Evolutionary conservation across 257 asterid species (phyloP).

Genomic region (Primulina eburnea): DNA sequence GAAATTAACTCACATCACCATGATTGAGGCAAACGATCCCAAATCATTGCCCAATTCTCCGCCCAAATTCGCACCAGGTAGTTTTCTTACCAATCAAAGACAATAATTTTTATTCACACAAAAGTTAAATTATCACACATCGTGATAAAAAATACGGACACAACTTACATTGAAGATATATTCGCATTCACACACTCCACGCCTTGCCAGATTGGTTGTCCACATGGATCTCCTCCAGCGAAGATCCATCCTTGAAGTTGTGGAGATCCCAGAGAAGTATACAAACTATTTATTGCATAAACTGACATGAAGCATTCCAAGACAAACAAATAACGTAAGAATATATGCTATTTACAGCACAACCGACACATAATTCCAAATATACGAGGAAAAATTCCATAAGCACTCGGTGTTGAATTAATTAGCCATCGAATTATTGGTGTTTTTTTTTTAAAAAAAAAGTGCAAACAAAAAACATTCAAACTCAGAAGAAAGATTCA

Average conservation of each 20-base stretch:
- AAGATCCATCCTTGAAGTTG: constrained; percentile 72
- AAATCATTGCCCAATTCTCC: constrained; percentile 60
- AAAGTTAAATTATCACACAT: constrained; percentile 1
- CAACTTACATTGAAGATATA: constrained; percentile 68
- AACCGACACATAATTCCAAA: neutral
- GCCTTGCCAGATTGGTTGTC: constrained; percentile 79
- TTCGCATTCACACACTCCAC: constrained; percentile 76
- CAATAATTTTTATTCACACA: constrained; percentile 7
- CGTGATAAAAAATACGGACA: neutral
- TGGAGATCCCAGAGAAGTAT: constrained; percentile 64
- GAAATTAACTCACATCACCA: constrained; percentile 53
- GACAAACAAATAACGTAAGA: neutral
- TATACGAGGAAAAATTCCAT: neutral
- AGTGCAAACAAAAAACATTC: constrained; percentile 6
- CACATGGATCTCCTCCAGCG: constrained; percentile 89
- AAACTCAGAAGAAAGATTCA: neutral
- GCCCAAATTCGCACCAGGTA: constrained; percentile 54
- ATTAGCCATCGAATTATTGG: neutral
- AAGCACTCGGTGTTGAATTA: neutral
- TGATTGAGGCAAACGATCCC: constrained; percentile 65
- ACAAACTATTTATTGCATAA: constrained; percentile 66
- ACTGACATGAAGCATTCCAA: constrained; percentile 41
- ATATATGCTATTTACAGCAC: neutral
- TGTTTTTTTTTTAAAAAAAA: neutral
- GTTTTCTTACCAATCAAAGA: constrained; percentile 40